Evolutionary conservation across 2,329 filamentous ascomycete genomes (phyloP).

Genomic region (Annulohypoxylon truncatum): DNA sequence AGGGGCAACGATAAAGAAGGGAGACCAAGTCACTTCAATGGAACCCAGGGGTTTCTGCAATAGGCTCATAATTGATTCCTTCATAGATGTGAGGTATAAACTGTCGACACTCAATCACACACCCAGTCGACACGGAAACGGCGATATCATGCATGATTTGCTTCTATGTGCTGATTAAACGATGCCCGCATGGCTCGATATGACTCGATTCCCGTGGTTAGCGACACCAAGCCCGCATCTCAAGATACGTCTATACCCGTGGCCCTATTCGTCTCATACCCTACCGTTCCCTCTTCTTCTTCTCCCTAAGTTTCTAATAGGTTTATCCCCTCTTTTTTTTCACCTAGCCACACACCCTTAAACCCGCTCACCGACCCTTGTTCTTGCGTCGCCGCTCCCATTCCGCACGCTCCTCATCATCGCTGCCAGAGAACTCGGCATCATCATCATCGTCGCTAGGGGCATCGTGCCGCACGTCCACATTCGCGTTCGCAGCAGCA

Average conservation of each 20-base stretch:
- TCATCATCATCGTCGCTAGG: slow-evolving; percentile 62
- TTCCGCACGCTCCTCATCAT: slow-evolving; percentile 72
- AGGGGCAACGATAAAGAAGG: not conserved
- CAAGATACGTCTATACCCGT: slow-evolving; percentile 14
- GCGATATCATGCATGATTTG: slow-evolving; percentile 1
- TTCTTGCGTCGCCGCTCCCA: slow-evolving; percentile 63
- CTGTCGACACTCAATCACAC: not conserved
- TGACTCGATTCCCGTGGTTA: not conserved
- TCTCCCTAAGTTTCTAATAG: not conserved
- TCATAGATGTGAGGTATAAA: not conserved
- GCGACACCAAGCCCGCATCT: not conserved
- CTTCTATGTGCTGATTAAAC: slow-evolving; percentile 17
- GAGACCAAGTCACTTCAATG: not conserved
- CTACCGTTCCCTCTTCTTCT: not conserved
- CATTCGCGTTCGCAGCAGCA: slow-evolving; percentile 38
- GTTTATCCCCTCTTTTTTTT: not conserved
- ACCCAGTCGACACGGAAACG: not conserved
- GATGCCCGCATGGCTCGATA: not conserved
- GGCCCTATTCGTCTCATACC: not conserved
- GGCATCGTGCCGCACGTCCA: slow-evolving; percentile 40
- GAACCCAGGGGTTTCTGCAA: not conserved
- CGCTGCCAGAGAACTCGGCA: slow-evolving; percentile 72
- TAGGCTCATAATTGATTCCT: not conserved
- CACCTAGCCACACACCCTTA: too few relatives aligned
- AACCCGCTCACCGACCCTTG: slow-evolving; percentile 45